These are phyloP conservation scores for Agaricus blazei DNA, from an alignment of 768 basidiomycete species.

Conservation along the genomic window DNA sequence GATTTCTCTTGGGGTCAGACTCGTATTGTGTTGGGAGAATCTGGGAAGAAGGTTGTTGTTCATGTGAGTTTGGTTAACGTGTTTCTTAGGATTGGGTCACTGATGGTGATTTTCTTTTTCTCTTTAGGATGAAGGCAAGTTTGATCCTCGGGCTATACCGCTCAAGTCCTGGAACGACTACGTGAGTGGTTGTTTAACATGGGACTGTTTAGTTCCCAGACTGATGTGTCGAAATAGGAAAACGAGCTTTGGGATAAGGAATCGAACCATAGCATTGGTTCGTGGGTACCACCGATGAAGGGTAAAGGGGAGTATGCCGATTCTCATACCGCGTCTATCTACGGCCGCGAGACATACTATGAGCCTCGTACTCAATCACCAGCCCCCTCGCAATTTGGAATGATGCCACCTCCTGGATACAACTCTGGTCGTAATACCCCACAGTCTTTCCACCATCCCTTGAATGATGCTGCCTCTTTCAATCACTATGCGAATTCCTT, in stretches of 20 bases:
- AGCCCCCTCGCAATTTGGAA: conserved; percentile 61
- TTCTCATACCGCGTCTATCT: conserved; percentile 73
- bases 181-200: conserved; percentile 37
- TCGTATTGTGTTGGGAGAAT: conserved; percentile 88
- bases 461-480: conserved; percentile 24
- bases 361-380: conserved; percentile 74
- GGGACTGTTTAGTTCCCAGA: not conserved
- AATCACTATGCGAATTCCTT: conserved; percentile 16
- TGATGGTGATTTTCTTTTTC: conserved; percentile 7
- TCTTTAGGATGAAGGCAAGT: conserved; percentile 90
- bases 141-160: conserved; percentile 89
- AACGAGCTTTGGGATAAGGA: conserved; percentile 98
- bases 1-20: conserved; percentile 97
- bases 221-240: conserved; percentile 42
- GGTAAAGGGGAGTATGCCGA: conserved; percentile 74
- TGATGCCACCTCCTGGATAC: conserved; percentile 62
- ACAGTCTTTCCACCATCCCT: conserved; percentile 38
- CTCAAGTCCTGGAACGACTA: conserved; percentile 97
- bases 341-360: conserved; percentile 85
- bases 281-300: conserved; percentile 81
- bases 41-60: conserved; percentile 92
- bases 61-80: conserved; percentile 54
- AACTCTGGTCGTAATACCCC: conserved; percentile 78
- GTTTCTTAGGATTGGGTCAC: not conserved
- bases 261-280: conserved; percentile 91